Conservation (phyloP, 2,329 filamentous ascomycete genomes). For the Chaetothyriales sp. region DNA sequence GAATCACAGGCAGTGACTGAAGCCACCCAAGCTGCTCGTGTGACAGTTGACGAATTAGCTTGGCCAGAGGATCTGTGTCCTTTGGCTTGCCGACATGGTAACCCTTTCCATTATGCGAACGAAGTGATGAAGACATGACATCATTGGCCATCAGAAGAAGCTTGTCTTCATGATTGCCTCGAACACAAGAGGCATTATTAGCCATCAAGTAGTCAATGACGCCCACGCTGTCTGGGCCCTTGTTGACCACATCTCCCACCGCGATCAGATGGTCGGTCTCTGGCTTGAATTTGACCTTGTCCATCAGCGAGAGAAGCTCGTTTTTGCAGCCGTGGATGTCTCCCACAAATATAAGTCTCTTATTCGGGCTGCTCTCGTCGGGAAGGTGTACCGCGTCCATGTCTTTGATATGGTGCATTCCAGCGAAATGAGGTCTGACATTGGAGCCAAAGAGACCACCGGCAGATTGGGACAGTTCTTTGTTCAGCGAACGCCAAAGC, state of each 20-base stretch:
- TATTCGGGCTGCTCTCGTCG: constrained; percentile 18
- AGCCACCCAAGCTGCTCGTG: constrained; percentile 55
- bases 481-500: constrained; percentile 18
- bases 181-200: constrained; percentile 62
- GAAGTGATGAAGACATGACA: background rate
- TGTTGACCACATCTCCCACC: constrained; percentile 65
- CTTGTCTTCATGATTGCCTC: constrained; percentile 85
- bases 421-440: constrained; percentile 32
- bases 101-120: background rate
- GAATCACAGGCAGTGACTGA: constrained; percentile 57
- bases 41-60: constrained; percentile 42
- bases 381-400: constrained; percentile 36
- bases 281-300: constrained; percentile 47
- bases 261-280: constrained; percentile 58
- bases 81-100: background rate
- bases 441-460: constrained; percentile 33
- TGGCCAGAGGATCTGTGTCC: constrained; percentile 26
- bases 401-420: constrained; percentile 35
- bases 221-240: constrained; percentile 67
- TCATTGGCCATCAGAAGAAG: constrained; percentile 51
- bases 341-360: constrained; percentile 62
- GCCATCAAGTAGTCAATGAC: constrained; percentile 62
- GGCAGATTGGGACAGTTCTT: constrained; percentile 14
- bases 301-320: constrained; percentile 48
- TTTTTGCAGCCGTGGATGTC: constrained; percentile 81